A percentile compares a stretch with the other conserved stretches of the same genome.
Evolutionary conservation across 345 rosid genomes (phyloP).

Genomic region (Stellera chamaejasme): DNA sequence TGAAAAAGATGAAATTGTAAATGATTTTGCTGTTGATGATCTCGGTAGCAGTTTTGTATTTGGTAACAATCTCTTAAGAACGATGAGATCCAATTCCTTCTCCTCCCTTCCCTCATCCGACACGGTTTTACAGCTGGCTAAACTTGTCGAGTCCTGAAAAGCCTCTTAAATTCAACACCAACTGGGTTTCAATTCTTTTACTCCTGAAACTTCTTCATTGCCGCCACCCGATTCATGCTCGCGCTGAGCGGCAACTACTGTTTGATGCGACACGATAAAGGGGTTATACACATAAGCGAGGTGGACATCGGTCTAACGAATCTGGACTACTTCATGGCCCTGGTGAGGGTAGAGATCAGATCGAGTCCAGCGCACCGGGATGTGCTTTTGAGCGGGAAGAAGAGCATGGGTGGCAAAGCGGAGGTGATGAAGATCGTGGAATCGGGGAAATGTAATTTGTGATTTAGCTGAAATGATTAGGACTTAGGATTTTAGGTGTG

Average conservation of each 20-base stretch:
- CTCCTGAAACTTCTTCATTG: slow-evolving; percentile 1
- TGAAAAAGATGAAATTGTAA: too few species aligned
- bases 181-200: too few species aligned
- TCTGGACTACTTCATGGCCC: slow-evolving; percentile 49
- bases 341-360: slow-evolving; percentile 40
- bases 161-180: too few species aligned
- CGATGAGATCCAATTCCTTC: too few species aligned
- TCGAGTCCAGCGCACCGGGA: slow-evolving; percentile 38
- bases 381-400: slow-evolving; percentile 37
- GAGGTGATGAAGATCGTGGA: slow-evolving; percentile 48
- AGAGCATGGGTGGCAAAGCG: slow-evolving; percentile 58
- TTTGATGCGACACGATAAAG: slow-evolving; percentile 53
- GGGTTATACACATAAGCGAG: slow-evolving; percentile 79
- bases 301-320: slow-evolving; percentile 49
- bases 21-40: too few species aligned
- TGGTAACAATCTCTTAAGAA: too few species aligned
- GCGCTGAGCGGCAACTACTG: slow-evolving; percentile 68
- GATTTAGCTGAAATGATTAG: too few species aligned
- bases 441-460: slow-evolving; percentile 9
- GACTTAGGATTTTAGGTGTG: too few species aligned
- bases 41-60: too few species aligned
- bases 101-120: too few species aligned
- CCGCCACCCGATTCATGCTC: slow-evolving; percentile 58
- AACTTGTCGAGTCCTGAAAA: too few species aligned
- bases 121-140: too few species aligned